phyloP scores from a whole-genome alignment of 1,139 yeast species.

The Pichia cactophila region DNA sequence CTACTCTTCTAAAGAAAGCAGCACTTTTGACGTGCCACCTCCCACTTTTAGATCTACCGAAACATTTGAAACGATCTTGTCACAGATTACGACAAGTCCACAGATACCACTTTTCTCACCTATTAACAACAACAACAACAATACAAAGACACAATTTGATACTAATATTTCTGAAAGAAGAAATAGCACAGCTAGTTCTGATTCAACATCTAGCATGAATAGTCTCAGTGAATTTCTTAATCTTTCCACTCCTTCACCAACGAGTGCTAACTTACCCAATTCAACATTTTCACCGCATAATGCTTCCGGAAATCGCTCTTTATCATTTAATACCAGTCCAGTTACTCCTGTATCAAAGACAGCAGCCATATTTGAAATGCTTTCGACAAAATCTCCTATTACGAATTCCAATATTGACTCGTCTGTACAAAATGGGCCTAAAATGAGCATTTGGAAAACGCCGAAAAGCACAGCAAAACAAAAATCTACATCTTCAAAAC shows the following conservation, averaged over 20 bases:
- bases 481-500: neutral
- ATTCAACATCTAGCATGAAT: neutral
- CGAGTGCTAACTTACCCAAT: neutral
- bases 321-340: constrained; percentile 1
- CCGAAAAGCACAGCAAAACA: neutral
- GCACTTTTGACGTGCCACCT: constrained; percentile 1
- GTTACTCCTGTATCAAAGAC: constrained; percentile 12
- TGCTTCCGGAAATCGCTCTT: neutral
- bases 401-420: neutral
- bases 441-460: neutral
- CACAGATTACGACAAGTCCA: neutral
- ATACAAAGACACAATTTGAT: neutral
- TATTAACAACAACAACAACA: neutral
- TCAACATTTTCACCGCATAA: constrained; percentile 2
- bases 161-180: neutral
- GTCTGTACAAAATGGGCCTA: neutral
- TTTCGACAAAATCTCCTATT: constrained; percentile 4
- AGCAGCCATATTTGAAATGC: constrained; percentile 5
- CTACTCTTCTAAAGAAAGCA: constrained; percentile 3
- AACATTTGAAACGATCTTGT: constrained; percentile 6
- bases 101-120: neutral
- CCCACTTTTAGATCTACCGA: constrained; percentile 5
- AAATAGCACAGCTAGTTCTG: constrained; percentile 1
- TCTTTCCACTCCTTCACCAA: constrained; percentile 1
- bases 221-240: neutral